A percentile compares a stretch with the other conserved stretches of the same genome.
phyloP scores from a whole-genome alignment of 805 yeast genomes.

The Nakazawaea populi region DNA sequence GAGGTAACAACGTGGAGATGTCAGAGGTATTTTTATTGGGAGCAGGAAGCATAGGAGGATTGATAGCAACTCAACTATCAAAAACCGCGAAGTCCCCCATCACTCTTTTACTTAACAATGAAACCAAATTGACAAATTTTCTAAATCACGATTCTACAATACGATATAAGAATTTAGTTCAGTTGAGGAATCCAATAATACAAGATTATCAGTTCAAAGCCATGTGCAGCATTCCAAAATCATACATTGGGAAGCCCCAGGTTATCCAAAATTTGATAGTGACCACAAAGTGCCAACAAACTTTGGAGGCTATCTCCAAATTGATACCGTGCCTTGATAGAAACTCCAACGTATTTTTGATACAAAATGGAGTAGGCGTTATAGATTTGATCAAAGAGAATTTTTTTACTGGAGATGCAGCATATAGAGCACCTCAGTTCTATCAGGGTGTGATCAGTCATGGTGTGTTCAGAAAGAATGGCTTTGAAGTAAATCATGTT shows the following conservation, averaged over 20 bases:
- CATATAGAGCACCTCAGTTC: slow-evolving; percentile 44
- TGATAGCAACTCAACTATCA: slow-evolving; percentile 8
- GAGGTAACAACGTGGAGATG: neutral
- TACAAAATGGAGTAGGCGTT: slow-evolving; percentile 86
- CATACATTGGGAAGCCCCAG: slow-evolving; percentile 3
- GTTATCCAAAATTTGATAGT: slow-evolving; percentile 39
- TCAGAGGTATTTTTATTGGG: slow-evolving; percentile 2
- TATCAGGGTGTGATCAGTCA: slow-evolving; percentile 79
- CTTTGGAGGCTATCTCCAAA: slow-evolving; percentile 55
- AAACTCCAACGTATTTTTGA: slow-evolving; percentile 51
- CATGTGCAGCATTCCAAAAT: neutral
- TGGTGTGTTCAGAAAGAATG: slow-evolving; percentile 59
- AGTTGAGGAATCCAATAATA: slow-evolving; percentile 8
- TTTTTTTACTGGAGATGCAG: slow-evolving; percentile 38
- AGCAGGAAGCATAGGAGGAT: slow-evolving; percentile 10
- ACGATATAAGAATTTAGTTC: slow-evolving; percentile 3
- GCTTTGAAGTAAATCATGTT: slow-evolving; percentile 55
- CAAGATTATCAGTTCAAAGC: slow-evolving; percentile 9
- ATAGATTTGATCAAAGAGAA: slow-evolving; percentile 39
- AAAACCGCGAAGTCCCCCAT: neutral
- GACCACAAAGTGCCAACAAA: slow-evolving; percentile 77
- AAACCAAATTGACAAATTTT: neutral
- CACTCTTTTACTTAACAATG: slow-evolving; percentile 2
- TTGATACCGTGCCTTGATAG: slow-evolving; percentile 41
- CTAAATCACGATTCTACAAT: slow-evolving; percentile 3